These are phyloP conservation scores for Allium sativum DNA, from an alignment of 106 monocot genomes.

Conservation along the genomic window DNA sequence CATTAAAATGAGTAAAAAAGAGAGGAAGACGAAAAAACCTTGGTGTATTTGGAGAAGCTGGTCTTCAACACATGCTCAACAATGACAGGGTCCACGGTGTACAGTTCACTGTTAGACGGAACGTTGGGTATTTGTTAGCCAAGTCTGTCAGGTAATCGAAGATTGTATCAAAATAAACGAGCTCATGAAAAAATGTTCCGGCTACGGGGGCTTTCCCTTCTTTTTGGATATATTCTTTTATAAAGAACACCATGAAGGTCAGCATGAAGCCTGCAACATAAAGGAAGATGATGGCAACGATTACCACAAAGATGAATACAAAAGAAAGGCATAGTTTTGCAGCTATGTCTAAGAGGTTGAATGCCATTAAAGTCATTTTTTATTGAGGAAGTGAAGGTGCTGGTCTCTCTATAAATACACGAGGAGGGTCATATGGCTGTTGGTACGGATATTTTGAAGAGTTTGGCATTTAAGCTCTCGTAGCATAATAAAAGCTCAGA, in stretches of 20 bases:
- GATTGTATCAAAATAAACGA: constrained; percentile 22
- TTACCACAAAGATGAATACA: constrained; percentile 3
- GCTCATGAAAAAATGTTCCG: constrained; percentile 36
- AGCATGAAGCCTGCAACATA: constrained; percentile 11
- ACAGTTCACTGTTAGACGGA: constrained; percentile 23
- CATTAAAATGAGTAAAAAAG: background rate
- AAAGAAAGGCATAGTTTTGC: background rate
- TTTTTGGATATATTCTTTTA: constrained; percentile 14
- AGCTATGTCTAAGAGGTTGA: background rate
- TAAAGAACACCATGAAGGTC: constrained; percentile 16
- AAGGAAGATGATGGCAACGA: constrained; percentile 6
- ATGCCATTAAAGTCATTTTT: background rate
- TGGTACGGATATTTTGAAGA: too few relatives aligned
- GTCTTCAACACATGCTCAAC: constrained; percentile 47
- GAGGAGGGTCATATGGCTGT: too few relatives aligned
- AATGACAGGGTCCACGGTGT: constrained; percentile 35
- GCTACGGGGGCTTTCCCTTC: constrained; percentile 11
- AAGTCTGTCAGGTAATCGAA: constrained; percentile 17
- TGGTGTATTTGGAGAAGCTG: constrained; percentile 29
- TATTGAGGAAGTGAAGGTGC: background rate
- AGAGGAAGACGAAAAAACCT: constrained; percentile 4
- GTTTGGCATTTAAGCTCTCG: too few relatives aligned
- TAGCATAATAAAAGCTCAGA: too few relatives aligned
- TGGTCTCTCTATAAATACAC: too few relatives aligned
- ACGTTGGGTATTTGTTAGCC: constrained; percentile 23